phyloP scores from a whole-genome alignment of 306 rosid species.

The Spatholobus suberectus region DNA sequence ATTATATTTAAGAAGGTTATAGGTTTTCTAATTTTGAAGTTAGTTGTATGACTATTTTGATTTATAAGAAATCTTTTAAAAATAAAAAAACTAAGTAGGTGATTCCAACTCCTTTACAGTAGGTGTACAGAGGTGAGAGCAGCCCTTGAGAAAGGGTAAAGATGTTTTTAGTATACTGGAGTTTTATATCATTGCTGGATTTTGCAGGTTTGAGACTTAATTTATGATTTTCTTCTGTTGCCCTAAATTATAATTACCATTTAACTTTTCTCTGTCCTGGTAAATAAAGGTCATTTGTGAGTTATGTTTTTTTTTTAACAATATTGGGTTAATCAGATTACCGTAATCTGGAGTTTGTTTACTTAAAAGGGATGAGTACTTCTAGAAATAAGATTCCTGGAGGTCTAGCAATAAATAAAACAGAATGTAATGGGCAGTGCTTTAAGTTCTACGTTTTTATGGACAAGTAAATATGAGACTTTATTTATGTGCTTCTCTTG shows the following conservation, averaged over 20 bases:
- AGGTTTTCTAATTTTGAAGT: background rate
- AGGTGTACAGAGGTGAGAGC: background rate
- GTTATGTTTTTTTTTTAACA: background rate
- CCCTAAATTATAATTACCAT: background rate
- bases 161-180: background rate
- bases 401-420: background rate
- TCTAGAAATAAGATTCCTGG: conserved; percentile 10
- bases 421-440: background rate
- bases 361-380: background rate
- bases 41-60: background rate
- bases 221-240: background rate
- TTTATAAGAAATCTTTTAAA: background rate
- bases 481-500: background rate
- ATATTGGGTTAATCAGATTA: background rate
- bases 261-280: background rate
- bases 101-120: background rate
- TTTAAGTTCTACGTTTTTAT: background rate
- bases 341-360: conserved; percentile 2
- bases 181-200: background rate
- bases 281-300: background rate
- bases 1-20: conserved; percentile 4
- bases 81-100: background rate
- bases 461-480: background rate
- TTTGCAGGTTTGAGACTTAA: background rate
- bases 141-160: background rate